Percentiles rank a stretch among this genome's conserved stretches.
These are phyloP conservation scores for Saksenaea oblongispora DNA, from an alignment of 371 early-diverging fungal species.

Conservation along the genomic window DNA sequence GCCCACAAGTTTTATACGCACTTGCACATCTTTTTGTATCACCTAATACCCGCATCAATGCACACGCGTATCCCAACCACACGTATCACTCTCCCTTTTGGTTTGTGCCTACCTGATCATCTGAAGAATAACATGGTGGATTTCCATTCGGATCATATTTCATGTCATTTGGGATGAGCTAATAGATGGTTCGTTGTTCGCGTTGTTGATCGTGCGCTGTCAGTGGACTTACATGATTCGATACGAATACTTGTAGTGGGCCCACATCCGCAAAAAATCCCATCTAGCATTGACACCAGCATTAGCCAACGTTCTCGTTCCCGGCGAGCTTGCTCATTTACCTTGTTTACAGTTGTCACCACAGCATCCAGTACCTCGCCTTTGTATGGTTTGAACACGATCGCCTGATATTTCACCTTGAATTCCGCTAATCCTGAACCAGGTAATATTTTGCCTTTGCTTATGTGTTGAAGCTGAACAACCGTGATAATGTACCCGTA, in stretches of 20 bases:
- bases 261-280: conserved; percentile 98
- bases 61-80: not conserved
- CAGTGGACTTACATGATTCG: conserved; percentile 73
- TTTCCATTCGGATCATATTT: conserved; percentile 87
- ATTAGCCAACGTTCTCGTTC: not conserved
- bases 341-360: conserved; percentile 94
- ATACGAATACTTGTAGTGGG: conserved; percentile 96
- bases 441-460: conserved; percentile 85
- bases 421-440: conserved; percentile 94
- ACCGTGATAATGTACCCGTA: conserved; percentile 94
- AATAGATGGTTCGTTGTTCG: conserved; percentile 8
- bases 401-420: conserved; percentile 92
- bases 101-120: conserved; percentile 68
- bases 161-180: conserved; percentile 90
- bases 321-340: conserved; percentile 20
- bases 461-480: conserved; percentile 72
- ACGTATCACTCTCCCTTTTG: too few species aligned
- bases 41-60: conserved; percentile 37
- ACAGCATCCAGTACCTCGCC: conserved; percentile 97
- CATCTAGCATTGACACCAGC: conserved; percentile 64
- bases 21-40: conserved; percentile 86
- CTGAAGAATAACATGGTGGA: conserved; percentile 84
- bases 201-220: not conserved
- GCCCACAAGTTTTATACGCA: conserved; percentile 94
- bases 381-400: conserved; percentile 97